These are phyloP conservation scores for Phyllosticta citribraziliensis DNA, from an alignment of 2,329 filamentous ascomycete genomes.

Conservation along the genomic window DNA sequence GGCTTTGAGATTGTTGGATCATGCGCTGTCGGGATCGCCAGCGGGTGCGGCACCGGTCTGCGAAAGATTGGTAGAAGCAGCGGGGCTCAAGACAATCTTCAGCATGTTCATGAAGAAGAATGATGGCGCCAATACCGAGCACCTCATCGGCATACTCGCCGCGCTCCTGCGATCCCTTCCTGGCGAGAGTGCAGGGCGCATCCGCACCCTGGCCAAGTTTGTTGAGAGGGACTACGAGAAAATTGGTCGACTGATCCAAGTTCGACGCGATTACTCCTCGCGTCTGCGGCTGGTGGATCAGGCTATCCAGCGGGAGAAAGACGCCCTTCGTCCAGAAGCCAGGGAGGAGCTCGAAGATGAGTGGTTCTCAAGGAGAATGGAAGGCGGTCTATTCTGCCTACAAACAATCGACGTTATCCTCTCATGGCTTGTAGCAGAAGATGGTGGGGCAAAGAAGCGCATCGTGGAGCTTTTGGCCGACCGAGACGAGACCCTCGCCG, in stretches of 20 bases:
- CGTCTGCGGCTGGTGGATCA: slow-evolving; percentile 54
- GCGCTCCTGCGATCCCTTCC: slow-evolving; percentile 73
- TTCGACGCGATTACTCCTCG: slow-evolving; percentile 61
- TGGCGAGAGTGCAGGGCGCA: slow-evolving; percentile 64
- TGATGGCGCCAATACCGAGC: slow-evolving; percentile 58
- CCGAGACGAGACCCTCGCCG: slow-evolving; percentile 53
- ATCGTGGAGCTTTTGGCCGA: slow-evolving; percentile 57
- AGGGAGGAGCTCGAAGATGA: slow-evolving; percentile 51
- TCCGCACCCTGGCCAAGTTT: slow-evolving; percentile 84
- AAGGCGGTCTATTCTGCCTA: slow-evolving; percentile 74
- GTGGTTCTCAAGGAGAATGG: slow-evolving; percentile 65
- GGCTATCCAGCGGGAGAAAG: slow-evolving; percentile 50
- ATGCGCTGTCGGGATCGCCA: slow-evolving; percentile 45
- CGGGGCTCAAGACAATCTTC: slow-evolving; percentile 76
- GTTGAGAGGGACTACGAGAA: slow-evolving; percentile 93
- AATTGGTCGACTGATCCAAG: slow-evolving; percentile 57
- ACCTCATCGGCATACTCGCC: slow-evolving; percentile 75
- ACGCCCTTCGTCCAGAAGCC: slow-evolving; percentile 51
- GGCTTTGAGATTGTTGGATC: slow-evolving; percentile 73
- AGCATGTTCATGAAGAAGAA: slow-evolving; percentile 79
- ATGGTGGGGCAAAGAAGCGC: slow-evolving; percentile 59
- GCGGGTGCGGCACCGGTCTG: slow-evolving; percentile 47
- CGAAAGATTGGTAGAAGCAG: slow-evolving; percentile 66
- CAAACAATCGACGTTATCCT: slow-evolving; percentile 78
- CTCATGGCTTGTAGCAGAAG: slow-evolving; percentile 87